Evolutionary conservation across 495 filamentous ascomycete species (phyloP).

Genomic region (Pseudomonodictys pantanalensis): DNA sequence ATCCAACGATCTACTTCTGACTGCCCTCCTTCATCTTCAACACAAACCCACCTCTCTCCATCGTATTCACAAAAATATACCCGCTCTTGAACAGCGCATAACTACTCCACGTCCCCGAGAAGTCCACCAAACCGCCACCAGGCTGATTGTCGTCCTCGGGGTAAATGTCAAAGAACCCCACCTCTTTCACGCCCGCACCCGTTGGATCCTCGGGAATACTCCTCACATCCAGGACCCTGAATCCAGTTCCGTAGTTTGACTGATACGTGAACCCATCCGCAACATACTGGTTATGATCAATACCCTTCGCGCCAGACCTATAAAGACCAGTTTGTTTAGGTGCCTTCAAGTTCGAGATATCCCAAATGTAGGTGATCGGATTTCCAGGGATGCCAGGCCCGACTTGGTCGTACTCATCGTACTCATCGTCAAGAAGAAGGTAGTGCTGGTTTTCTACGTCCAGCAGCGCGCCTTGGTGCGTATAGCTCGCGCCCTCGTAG

Average conservation of each 20-base stretch:
- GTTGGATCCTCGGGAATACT: constrained; percentile 54
- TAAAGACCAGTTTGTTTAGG: constrained; percentile 55
- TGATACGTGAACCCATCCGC: constrained; percentile 54
- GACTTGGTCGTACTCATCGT: constrained; percentile 52
- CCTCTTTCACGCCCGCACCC: constrained; percentile 50
- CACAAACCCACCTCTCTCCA: constrained; percentile 58
- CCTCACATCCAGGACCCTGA: constrained; percentile 56
- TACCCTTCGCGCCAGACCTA: constrained; percentile 47
- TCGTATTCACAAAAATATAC: constrained; percentile 57
- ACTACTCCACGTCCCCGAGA: constrained; percentile 57
- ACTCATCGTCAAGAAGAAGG: constrained; percentile 61
- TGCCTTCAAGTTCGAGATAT: constrained; percentile 29
- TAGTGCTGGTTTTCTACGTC: constrained; percentile 52
- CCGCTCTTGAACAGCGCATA: constrained; percentile 59
- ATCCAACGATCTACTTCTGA: constrained; percentile 16
- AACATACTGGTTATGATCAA: constrained; percentile 65
- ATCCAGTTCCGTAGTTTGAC: constrained; percentile 58
- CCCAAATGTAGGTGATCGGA: constrained; percentile 38
- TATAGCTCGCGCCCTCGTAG: constrained; percentile 58
- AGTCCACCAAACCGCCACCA: constrained; percentile 50
- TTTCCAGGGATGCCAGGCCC: constrained; percentile 34
- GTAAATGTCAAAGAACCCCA: constrained; percentile 59
- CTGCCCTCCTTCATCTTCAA: constrained; percentile 34
- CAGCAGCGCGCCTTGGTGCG: constrained; percentile 61
- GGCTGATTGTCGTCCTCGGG: constrained; percentile 55